Percentiles rank a stretch among this genome's conserved stretches.
Evolutionary conservation across 106 monocot species (phyloP).

Genomic region (Iris macrosiphon): DNA sequence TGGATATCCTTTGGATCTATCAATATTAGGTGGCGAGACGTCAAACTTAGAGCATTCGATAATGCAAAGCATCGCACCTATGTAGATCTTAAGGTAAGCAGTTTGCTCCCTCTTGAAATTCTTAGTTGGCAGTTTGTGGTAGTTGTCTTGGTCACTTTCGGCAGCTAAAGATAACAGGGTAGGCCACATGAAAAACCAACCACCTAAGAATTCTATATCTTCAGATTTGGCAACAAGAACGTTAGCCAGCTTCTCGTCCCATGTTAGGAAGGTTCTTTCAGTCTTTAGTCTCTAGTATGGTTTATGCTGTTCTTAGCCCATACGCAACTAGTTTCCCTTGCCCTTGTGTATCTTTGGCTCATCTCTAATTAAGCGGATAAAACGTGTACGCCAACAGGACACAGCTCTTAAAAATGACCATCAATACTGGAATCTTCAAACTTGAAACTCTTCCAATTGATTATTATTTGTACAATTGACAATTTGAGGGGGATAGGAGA

Average conservation of each 20-base stretch:
- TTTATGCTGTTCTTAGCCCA: neutral
- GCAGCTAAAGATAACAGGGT: neutral
- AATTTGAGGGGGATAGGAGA: too few relatives aligned
- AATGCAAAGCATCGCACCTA: conserved; percentile 90
- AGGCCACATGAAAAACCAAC: conserved; percentile 1
- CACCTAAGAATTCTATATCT: neutral
- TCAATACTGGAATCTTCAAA: neutral
- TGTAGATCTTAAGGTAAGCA: conserved; percentile 89
- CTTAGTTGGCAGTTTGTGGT: neutral
- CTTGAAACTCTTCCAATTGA: too few relatives aligned
- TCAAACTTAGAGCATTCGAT: conserved; percentile 85
- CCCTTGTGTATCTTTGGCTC: neutral
- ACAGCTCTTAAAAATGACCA: neutral
- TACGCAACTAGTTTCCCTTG: conserved; percentile 1
- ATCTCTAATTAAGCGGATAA: neutral
- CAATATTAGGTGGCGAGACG: conserved; percentile 82
- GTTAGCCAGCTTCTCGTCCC: neutral
- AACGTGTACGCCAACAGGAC: neutral
- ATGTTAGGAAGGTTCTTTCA: neutral
- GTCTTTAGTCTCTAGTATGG: neutral
- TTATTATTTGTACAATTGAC: too few relatives aligned
- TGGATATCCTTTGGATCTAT: neutral
- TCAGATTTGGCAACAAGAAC: neutral
- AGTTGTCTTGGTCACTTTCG: neutral
- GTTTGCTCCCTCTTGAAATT: neutral